These are phyloP conservation scores for Shiraia bambusicola DNA, from an alignment of 2,329 filamentous ascomycete genomes.

Conservation along the genomic window DNA sequence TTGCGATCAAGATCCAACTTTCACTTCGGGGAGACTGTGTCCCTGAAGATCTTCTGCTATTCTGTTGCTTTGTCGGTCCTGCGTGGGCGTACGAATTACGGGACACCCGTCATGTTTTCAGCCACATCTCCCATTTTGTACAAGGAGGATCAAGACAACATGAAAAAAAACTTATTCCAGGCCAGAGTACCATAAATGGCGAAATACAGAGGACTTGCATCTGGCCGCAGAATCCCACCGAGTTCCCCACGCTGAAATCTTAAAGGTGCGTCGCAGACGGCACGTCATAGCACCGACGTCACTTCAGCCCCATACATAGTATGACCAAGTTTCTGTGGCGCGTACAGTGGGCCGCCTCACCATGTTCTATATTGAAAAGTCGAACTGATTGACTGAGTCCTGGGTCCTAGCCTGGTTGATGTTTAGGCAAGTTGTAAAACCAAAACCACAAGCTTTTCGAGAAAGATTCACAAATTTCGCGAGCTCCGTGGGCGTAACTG, in stretches of 20 bases:
- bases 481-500: constrained; percentile 25
- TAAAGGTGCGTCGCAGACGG: constrained; percentile 1
- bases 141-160: no score
- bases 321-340: constrained; percentile 5
- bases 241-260: constrained; percentile 1
- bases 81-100: constrained; percentile 18
- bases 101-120: background rate
- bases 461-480: constrained; percentile 14
- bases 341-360: constrained; percentile 5
- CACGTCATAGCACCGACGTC: constrained; percentile 7
- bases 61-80: constrained; percentile 25
- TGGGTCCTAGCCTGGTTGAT: no score
- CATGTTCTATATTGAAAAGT: constrained; percentile 7
- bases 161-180: no score
- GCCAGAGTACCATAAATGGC: no score
- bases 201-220: constrained; percentile 13
- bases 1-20: constrained; percentile 24
- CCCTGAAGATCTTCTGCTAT: constrained; percentile 18
- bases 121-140: no score
- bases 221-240: constrained; percentile 5
- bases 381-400: no score
- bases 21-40: constrained; percentile 4
- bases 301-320: constrained; percentile 8
- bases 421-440: constrained; percentile 4
- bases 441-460: constrained; percentile 8